Base-by-base conservation (phyloP, 1,284 basidiomycete species). In the Melampsora larici-populina region DNA sequence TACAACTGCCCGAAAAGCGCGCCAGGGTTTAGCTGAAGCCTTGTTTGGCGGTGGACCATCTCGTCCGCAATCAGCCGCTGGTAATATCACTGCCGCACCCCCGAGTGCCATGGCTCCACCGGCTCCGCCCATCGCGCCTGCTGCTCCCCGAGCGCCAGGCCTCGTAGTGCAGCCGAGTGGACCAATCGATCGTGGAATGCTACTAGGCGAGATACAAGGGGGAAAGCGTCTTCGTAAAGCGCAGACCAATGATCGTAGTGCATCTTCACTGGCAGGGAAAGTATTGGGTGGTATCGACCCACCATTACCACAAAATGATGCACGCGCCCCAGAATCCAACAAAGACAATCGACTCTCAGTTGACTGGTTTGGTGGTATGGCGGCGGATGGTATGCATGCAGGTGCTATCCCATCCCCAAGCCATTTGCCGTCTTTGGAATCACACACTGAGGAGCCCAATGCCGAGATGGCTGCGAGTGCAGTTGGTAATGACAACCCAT, bases 341-440 rank as follows among this genome's bases (percentile, higher is more conserved):
- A 33, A 60, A 80, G 78, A 76, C 80, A 80, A 71, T 81, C 87
- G 91, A 79, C 91, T 94, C 83, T 91, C 90, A 33, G 91, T 97
- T 13, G 94, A 94, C 82, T 97, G 95, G 95, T 92, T 93, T 83
- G 88, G 89, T 75, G 91, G 90, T 55, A 86, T 96, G n/a, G 94
- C 94, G 11, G 90, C 90, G 58, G 92, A 96, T 84, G 81, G 81
- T 75, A 81, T 81, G 64, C 65, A 75, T 18, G 55, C 51, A 33
- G 31, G 46, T 55, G 36, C 58, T 62, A 7, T 64, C 67, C 31
- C 65, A 62, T 33, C 48, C n/a, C 31, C 62, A 71, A 63, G 64
- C 49, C 77, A 40, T 29, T 75, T 18, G 8, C 84, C 87, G 21
- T 85, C 87, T 77, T 87, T 90, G 66, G 84, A 88, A 8, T 89